A percentile compares a stretch with the other conserved stretches of the same genome.
phyloP scores from a whole-genome alignment of 108 stramenopile genomes.

The Nitzschia putrida region DNA sequence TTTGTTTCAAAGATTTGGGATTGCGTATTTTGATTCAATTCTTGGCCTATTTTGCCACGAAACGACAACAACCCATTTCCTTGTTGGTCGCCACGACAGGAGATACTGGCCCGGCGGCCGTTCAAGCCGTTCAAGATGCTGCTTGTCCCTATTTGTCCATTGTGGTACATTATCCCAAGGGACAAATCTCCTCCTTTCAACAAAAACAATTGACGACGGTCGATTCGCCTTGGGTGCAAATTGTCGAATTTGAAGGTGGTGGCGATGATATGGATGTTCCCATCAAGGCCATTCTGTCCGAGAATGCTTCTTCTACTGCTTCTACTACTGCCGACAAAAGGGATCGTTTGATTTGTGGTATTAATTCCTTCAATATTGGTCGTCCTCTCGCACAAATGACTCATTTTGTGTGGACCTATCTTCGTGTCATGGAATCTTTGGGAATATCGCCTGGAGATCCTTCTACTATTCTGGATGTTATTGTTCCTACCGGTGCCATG shows the following conservation, averaged over 20 bases:
- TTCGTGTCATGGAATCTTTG: constrained; percentile 62
- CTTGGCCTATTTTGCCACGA: constrained; percentile 61
- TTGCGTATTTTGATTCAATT: constrained; percentile 67
- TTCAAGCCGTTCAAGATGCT: constrained; percentile 77
- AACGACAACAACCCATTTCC: constrained; percentile 52
- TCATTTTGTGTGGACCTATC: constrained; percentile 87
- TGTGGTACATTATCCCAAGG: constrained; percentile 83
- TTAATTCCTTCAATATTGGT: constrained; percentile 88
- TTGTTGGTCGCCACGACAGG: constrained; percentile 83
- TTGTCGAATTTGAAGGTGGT: constrained; percentile 82
- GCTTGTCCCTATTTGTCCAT: constrained; percentile 48
- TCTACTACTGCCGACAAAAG: background rate
- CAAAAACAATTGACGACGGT: constrained; percentile 79
- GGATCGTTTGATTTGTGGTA: constrained; percentile 49
- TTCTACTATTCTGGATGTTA: constrained; percentile 57
- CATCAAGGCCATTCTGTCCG: constrained; percentile 59
- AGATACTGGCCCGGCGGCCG: constrained; percentile 93
- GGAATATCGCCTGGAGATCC: constrained; percentile 41
- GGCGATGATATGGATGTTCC: constrained; percentile 93
- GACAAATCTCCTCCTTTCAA: constrained; percentile 86
- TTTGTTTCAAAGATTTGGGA: constrained; percentile 93
- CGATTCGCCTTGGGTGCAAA: constrained; percentile 47
- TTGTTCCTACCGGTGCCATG: constrained; percentile 92
- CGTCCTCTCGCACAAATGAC: constrained; percentile 85
- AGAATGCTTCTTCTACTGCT: constrained; percentile 29